A percentile compares a stretch with the other conserved stretches of the same genome.
These are phyloP conservation scores for Lolium multiflorum DNA, from an alignment of 176 grass and related monocot genomes.

Conservation along the genomic window DNA sequence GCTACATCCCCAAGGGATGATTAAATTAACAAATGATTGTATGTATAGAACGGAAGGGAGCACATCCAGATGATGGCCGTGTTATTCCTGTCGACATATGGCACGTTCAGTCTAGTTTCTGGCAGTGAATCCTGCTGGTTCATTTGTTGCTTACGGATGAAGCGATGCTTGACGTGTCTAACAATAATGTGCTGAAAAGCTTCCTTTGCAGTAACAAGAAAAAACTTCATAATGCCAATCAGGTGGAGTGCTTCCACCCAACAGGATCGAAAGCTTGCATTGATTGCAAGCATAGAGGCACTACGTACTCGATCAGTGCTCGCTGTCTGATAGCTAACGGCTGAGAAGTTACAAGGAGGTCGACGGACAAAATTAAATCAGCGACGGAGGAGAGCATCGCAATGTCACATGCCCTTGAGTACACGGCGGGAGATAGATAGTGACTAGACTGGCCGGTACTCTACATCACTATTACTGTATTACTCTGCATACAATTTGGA, in stretches of 20 bases:
- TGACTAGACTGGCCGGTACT: not conserved
- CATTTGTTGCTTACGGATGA: too few species aligned
- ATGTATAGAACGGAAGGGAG: too few species aligned
- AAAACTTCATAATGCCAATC: too few species aligned
- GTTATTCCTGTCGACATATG: too few species aligned
- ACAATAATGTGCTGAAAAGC: too few species aligned
- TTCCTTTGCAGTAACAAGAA: too few species aligned
- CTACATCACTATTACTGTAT: not conserved
- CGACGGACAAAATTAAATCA: not conserved
- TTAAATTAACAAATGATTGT: too few species aligned
- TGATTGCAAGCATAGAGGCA: not conserved
- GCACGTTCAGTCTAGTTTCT: too few species aligned
- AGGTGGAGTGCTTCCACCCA: not conserved
- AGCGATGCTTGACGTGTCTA: too few species aligned
- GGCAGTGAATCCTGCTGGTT: too few species aligned
- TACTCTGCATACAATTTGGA: too few species aligned
- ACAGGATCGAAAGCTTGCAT: not conserved
- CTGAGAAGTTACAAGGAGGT: not conserved
- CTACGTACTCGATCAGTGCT: not conserved
- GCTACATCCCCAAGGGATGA: conserved; percentile 70
- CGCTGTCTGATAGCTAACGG: not conserved
- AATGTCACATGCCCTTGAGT: not conserved
- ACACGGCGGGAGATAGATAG: not conserved
- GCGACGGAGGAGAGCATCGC: not conserved
- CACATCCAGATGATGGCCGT: too few species aligned